Conservation (phyloP, 306 rosid species). For the Morella rubra region DNA sequence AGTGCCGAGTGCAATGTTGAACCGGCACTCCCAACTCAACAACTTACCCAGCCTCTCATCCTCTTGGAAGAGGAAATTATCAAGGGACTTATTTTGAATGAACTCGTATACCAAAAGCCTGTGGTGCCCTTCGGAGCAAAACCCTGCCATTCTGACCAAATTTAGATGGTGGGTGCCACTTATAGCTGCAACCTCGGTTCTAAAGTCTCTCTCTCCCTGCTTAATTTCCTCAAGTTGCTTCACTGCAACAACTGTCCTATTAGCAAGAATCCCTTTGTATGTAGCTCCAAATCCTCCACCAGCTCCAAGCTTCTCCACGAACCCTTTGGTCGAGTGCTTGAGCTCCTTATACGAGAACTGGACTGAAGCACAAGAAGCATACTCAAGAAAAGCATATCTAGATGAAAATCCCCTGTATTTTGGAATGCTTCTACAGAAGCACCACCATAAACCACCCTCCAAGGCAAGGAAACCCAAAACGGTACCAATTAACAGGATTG, state of each 20-base stretch:
- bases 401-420: slow-evolving; percentile 60
- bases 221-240: slow-evolving; percentile 87
- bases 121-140: slow-evolving; percentile 86
- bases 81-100: slow-evolving; percentile 82
- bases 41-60: slow-evolving; percentile 46
- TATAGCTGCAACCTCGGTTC: slow-evolving; percentile 85
- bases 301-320: slow-evolving; percentile 83
- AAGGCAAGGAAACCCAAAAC: slow-evolving; percentile 49
- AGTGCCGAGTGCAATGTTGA: slow-evolving; percentile 65
- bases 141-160: slow-evolving; percentile 83
- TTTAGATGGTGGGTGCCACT: slow-evolving; percentile 92
- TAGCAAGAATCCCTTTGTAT: slow-evolving; percentile 66
- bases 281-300: slow-evolving; percentile 73
- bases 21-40: slow-evolving; percentile 69
- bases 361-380: slow-evolving; percentile 91
- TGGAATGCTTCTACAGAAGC: slow-evolving; percentile 60
- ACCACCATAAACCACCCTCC: slow-evolving; percentile 76
- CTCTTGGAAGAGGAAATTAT: slow-evolving; percentile 48
- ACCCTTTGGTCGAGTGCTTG: slow-evolving; percentile 68
- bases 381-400: slow-evolving; percentile 87
- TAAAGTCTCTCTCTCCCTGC: slow-evolving; percentile 85
- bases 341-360: slow-evolving; percentile 83
- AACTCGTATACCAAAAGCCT: slow-evolving; percentile 83
- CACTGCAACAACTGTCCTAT: slow-evolving; percentile 68
- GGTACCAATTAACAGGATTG: slow-evolving; percentile 49